These are phyloP conservation scores for Talaromyces sp. DNA, from an alignment of 2,329 filamentous ascomycete genomes.

Conservation along the genomic window DNA sequence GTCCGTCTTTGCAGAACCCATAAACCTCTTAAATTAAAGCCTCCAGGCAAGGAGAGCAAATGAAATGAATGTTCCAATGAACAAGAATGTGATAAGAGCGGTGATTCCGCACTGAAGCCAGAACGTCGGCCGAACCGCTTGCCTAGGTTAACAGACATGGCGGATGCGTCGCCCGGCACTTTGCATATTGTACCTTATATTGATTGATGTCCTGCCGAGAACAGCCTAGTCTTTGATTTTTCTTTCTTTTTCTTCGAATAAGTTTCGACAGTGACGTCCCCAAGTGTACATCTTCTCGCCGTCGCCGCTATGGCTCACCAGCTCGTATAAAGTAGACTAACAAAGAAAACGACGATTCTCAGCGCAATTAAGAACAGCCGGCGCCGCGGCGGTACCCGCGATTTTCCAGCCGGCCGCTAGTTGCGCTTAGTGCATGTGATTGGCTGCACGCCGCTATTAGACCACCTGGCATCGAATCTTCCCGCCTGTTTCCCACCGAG, in stretches of 20 bases:
- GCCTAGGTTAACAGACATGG: not conserved
- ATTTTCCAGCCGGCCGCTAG: no score
- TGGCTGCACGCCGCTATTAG: not conserved
- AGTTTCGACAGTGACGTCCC: not conserved
- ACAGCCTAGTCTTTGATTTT: not conserved
- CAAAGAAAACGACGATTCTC: not conserved
- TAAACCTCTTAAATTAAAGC: not conserved
- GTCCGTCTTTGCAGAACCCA: not conserved
- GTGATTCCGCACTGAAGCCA: not conserved
- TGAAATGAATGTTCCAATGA: not conserved
- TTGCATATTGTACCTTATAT: not conserved
- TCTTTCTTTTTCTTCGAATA: not conserved
- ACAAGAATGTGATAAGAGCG: not conserved
- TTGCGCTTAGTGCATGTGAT: not conserved
- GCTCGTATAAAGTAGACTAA: not conserved
- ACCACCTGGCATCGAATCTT: conserved; percentile 11
- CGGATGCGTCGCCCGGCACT: not conserved
- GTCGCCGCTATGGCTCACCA: not conserved
- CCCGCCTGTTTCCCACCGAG: conserved; percentile 1
- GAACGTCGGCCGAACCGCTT: conserved; percentile 4
- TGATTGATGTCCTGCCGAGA: not conserved
- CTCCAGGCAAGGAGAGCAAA: not conserved
- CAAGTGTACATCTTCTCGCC: not conserved
- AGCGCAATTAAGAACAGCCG: not conserved
- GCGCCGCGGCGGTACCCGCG: not conserved